Percentiles rank a stretch among this genome's conserved stretches.
Evolutionary conservation across 805 yeast genomes (phyloP).

Genomic region (Wickerhamiella nectarea): DNA sequence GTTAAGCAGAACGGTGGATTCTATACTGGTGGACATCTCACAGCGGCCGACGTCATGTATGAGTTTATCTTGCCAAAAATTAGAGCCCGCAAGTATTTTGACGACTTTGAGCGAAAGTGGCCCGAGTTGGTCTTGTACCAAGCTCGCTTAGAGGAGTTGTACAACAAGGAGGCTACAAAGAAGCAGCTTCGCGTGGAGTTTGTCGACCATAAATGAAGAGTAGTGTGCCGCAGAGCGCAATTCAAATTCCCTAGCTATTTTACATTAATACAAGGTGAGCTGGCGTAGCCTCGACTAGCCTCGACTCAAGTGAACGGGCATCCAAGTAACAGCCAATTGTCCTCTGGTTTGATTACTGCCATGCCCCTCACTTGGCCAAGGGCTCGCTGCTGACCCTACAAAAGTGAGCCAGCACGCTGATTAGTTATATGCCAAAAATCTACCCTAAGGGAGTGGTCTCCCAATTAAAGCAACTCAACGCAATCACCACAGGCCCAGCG

Average conservation of each 20-base stretch:
- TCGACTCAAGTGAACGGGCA: too few species aligned
- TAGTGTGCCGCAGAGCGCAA: too few species aligned
- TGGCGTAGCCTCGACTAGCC: too few species aligned
- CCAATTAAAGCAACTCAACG: constrained; percentile 21
- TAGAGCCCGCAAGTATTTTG: background rate
- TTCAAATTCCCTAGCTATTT: too few species aligned
- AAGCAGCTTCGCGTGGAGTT: background rate
- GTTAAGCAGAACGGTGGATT: constrained; percentile 37
- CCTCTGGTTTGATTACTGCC: too few species aligned
- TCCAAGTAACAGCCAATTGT: too few species aligned
- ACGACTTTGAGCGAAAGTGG: constrained; percentile 3
- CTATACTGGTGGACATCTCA: constrained; percentile 45
- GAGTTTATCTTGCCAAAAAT: background rate
- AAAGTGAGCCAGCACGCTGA: too few species aligned
- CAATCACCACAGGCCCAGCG: constrained; percentile 22
- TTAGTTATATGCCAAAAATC: constrained; percentile 7
- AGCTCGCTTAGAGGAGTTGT: background rate
- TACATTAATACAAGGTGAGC: too few species aligned
- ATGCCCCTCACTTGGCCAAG: too few species aligned
- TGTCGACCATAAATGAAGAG: background rate
- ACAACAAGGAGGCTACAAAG: background rate
- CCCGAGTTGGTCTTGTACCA: constrained; percentile 2
- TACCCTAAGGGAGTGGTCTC: constrained; percentile 20
- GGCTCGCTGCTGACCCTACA: too few species aligned
- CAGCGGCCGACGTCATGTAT: constrained; percentile 47